Conservation (phyloP, 2,329 filamentous ascomycete genomes). For the Neofusicoccum ribis region DNA sequence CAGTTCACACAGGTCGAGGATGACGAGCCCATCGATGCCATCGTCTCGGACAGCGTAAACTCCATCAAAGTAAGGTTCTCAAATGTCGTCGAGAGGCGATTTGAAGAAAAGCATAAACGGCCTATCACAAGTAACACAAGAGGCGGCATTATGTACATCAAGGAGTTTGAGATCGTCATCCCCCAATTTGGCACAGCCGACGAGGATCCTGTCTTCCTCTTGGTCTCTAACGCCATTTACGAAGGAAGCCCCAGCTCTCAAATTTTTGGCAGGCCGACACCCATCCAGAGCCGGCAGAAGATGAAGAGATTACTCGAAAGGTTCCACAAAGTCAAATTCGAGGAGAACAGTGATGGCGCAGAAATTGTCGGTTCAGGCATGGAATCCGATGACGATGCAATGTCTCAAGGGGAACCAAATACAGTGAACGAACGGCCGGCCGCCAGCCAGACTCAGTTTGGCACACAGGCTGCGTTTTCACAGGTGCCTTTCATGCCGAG, state of each 20-base stretch:
- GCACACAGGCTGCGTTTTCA: not conserved
- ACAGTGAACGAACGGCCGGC: not conserved
- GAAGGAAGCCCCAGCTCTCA: not conserved
- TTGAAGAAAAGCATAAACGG: slow-evolving; percentile 17
- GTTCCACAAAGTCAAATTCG: not conserved
- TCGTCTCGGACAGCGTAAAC: slow-evolving; percentile 32
- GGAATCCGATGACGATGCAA: not conserved
- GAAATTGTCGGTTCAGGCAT: not conserved
- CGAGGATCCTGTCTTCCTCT: not conserved
- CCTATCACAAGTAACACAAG: not conserved
- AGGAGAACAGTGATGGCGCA: not conserved
- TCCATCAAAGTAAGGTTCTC: slow-evolving; percentile 26
- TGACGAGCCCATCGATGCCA: slow-evolving; percentile 24
- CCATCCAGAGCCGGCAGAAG: not conserved
- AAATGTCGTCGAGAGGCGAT: slow-evolving; percentile 18
- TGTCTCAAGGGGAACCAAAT: not conserved
- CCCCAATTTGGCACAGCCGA: not conserved
- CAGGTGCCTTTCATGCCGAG: not conserved
- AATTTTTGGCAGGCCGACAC: not conserved
- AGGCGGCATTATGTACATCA: slow-evolving; percentile 22
- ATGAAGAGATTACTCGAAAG: not conserved
- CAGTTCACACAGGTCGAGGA: slow-evolving; percentile 18
- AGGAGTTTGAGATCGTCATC: not conserved
- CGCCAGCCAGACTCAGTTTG: not conserved
- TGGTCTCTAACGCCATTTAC: not conserved